Percentiles rank a stretch among this genome's conserved stretches.
These are phyloP conservation scores for Anthostomella pinea DNA, from an alignment of 2,329 filamentous ascomycete genomes.

Conservation along the genomic window DNA sequence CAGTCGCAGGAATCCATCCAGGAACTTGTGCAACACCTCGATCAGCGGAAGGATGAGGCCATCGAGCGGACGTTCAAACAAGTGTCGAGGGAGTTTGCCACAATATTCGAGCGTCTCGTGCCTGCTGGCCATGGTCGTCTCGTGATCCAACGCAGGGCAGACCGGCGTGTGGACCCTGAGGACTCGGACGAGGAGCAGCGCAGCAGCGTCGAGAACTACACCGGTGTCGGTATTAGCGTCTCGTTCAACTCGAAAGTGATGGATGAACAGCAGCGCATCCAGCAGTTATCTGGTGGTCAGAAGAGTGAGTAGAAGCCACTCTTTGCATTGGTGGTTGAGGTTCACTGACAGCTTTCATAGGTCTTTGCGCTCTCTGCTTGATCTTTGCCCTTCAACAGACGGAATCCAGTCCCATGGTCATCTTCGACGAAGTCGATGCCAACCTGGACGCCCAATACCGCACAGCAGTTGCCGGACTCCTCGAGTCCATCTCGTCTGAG, in stretches of 20 bases:
- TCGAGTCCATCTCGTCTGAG: slow-evolving; percentile 72
- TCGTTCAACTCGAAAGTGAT: slow-evolving; percentile 96
- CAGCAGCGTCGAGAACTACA: slow-evolving; percentile 86
- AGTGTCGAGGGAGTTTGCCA: slow-evolving; percentile 88
- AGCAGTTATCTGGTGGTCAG: slow-evolving; percentile 94
- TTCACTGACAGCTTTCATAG: slow-evolving; percentile 41
- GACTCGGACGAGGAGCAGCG: slow-evolving; percentile 69
- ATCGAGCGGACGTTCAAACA: slow-evolving; percentile 99
- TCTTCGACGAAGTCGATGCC: slow-evolving; percentile 98
- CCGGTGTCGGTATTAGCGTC: slow-evolving; percentile 92
- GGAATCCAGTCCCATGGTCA: slow-evolving; percentile 96
- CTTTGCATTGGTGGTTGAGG: slow-evolving; percentile 4
- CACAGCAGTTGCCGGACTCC: slow-evolving; percentile 87
- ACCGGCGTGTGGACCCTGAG: slow-evolving; percentile 61
- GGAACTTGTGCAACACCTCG: slow-evolving; percentile 86
- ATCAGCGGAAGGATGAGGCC: slow-evolving; percentile 94
- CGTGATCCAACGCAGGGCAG: slow-evolving; percentile 87
- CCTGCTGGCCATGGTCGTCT: slow-evolving; percentile 88
- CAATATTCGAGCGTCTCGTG: slow-evolving; percentile 91
- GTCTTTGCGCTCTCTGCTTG: slow-evolving; percentile 91
- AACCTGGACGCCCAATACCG: slow-evolving; percentile 98
- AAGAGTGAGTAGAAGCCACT: slow-evolving; percentile 66
- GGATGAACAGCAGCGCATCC: slow-evolving; percentile 96
- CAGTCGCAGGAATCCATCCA: slow-evolving; percentile 84
- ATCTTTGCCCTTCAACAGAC: slow-evolving; percentile 99